Percentiles rank a stretch among this genome's conserved stretches.
These are phyloP conservation scores for Diplodia intermedia DNA, from an alignment of 2,329 filamentous ascomycete genomes.

Conservation along the genomic window DNA sequence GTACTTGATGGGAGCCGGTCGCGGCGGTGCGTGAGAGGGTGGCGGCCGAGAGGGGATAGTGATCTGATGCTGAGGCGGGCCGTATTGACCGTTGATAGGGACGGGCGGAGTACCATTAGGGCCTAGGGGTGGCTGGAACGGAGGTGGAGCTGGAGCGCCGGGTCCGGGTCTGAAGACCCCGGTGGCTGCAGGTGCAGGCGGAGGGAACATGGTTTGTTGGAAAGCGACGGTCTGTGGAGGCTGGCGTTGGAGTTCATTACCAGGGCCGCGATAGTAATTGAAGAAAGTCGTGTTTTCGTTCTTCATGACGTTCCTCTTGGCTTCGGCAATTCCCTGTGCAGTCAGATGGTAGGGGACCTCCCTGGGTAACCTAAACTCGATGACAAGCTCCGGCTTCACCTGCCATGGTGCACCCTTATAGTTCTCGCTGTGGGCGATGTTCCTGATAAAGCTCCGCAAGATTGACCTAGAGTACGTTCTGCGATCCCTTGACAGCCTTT, in stretches of 20 bases:
- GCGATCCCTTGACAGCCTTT: conserved; percentile 81
- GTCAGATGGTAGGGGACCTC: conserved; percentile 68
- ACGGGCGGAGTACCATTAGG: neutral
- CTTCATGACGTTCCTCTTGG: conserved; percentile 71
- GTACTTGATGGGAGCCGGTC: conserved; percentile 78
- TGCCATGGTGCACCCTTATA: conserved; percentile 98
- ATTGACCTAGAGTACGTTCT: conserved; percentile 96
- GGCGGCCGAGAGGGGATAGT: conserved; percentile 23
- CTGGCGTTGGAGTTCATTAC: conserved; percentile 26
- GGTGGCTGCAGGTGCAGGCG: neutral
- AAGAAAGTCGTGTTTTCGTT: conserved; percentile 28
- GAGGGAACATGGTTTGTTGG: conserved; percentile 18
- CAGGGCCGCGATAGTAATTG: conserved; percentile 29
- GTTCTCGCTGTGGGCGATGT: conserved; percentile 87
- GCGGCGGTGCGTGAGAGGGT: conserved; percentile 51
- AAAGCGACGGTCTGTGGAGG: conserved; percentile 21
- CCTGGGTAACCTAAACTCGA: conserved; percentile 84
- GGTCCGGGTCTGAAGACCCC: conserved; percentile 26
- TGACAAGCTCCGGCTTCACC: conserved; percentile 85
- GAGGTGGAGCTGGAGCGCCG: conserved; percentile 19
- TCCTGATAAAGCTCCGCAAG: conserved; percentile 91
- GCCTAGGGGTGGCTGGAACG: conserved; percentile 21
- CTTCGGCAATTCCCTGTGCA: conserved; percentile 45
- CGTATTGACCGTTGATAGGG: conserved; percentile 27
- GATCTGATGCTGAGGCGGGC: conserved; percentile 20